These are phyloP conservation scores for Dryas integrifolia DNA, from an alignment of 331 rosid genomes.

Conservation along the genomic window DNA sequence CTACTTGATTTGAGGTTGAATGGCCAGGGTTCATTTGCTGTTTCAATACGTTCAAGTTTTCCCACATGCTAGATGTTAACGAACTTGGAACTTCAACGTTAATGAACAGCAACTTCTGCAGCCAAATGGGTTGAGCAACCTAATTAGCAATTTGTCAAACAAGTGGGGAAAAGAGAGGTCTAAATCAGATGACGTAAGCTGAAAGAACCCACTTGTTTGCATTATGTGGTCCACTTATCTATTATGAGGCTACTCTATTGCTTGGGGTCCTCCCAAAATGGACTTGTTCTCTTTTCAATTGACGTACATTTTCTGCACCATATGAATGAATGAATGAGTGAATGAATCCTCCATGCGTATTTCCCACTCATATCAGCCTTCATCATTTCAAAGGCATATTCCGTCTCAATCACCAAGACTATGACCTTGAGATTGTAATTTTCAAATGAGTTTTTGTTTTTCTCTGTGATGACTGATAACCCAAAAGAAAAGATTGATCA, in stretches of 20 bases:
- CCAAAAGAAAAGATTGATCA: not conserved
- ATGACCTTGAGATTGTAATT: not conserved
- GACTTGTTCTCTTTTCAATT: slow-evolving; percentile 24
- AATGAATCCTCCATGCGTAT: not conserved
- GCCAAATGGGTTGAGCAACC: slow-evolving; percentile 20
- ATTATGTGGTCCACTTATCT: slow-evolving; percentile 42
- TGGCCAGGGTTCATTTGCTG: slow-evolving; percentile 13
- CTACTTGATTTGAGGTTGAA: not conserved
- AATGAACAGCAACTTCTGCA: slow-evolving; percentile 10
- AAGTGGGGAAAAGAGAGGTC: slow-evolving; percentile 16
- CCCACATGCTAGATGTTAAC: slow-evolving; percentile 17
- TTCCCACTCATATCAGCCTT: slow-evolving; percentile 5
- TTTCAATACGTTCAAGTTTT: slow-evolving; percentile 11
- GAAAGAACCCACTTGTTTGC: slow-evolving; percentile 15
- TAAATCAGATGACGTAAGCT: slow-evolving; percentile 21
- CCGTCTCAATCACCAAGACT: slow-evolving; percentile 6
- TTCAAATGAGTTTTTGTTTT: slow-evolving; percentile 3
- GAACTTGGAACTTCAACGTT: not conserved
- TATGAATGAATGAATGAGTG: not conserved
- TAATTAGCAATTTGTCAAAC: slow-evolving; percentile 13
- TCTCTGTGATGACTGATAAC: not conserved
- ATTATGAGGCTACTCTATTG: slow-evolving; percentile 28
- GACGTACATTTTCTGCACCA: slow-evolving; percentile 19
- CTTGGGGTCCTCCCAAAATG: slow-evolving; percentile 35
- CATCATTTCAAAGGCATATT: slow-evolving; percentile 2